Percentiles rank a stretch among this genome's conserved stretches.
Evolutionary conservation across 148 eudicot genomes (phyloP).

Genomic region (Suaeda aralocaspica): DNA sequence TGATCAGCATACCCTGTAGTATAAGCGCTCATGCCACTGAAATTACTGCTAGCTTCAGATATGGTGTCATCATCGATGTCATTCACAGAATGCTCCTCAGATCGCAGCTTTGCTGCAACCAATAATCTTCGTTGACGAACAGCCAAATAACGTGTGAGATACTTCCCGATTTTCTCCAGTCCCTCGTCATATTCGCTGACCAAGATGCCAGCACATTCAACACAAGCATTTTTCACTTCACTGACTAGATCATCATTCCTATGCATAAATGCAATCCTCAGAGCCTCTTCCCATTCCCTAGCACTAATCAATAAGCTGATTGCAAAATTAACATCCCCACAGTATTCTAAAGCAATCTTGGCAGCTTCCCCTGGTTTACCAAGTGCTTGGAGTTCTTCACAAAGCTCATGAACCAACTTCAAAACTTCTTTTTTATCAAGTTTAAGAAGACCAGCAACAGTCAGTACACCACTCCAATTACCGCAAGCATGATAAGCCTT

Average conservation of each 20-base stretch:
- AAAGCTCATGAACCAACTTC: slow-evolving; percentile 77
- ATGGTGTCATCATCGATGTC: slow-evolving; percentile 75
- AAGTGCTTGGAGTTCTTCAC: slow-evolving; percentile 86
- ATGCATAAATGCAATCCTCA: slow-evolving; percentile 74
- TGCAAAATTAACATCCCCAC: slow-evolving; percentile 65
- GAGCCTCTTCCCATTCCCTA: slow-evolving; percentile 92
- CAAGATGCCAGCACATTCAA: slow-evolving; percentile 64
- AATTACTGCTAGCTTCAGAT: slow-evolving; percentile 92
- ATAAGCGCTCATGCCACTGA: slow-evolving; percentile 99
- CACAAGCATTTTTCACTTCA: slow-evolving; percentile 64
- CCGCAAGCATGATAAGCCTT: slow-evolving; percentile 88
- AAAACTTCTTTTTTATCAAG: slow-evolving; percentile 63
- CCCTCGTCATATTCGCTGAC: slow-evolving; percentile 73
- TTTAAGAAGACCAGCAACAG: slow-evolving; percentile 85
- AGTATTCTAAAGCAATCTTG: slow-evolving; percentile 80
- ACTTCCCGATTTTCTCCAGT: slow-evolving; percentile 89
- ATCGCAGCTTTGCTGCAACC: slow-evolving; percentile 76
- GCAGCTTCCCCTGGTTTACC: slow-evolving; percentile 96
- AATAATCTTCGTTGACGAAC: slow-evolving; percentile 89
- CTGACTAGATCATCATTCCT: slow-evolving; percentile 49
- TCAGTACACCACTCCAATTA: slow-evolving; percentile 73
- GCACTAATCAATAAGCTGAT: slow-evolving; percentile 66
- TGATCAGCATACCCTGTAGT: slow-evolving; percentile 66
- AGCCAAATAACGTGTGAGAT: slow-evolving; percentile 83
- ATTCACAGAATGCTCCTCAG: slow-evolving; percentile 58